Evolutionary conservation across 352 stramenopile species (phyloP).

Genomic region (Globisporangium okanoganense): DNA sequence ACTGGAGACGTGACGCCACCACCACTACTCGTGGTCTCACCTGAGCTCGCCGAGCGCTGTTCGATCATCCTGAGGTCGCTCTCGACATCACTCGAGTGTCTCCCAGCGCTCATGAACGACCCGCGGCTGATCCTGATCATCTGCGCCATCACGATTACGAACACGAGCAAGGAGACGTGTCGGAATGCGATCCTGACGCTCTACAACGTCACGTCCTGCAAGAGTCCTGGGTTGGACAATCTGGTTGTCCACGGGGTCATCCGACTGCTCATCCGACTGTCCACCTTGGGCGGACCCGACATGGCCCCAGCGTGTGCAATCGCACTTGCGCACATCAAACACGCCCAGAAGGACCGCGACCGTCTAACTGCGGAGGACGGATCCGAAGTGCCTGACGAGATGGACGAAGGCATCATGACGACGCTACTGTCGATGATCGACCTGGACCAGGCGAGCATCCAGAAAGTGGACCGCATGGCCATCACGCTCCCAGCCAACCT

Average conservation of each 20-base stretch:
- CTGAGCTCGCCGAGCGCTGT: slow-evolving; percentile 48
- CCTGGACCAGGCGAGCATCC: slow-evolving; percentile 56
- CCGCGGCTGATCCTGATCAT: slow-evolving; percentile 50
- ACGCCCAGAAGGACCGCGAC: slow-evolving; percentile 54
- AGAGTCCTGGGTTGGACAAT: slow-evolving; percentile 37
- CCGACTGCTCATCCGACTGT: slow-evolving; percentile 59
- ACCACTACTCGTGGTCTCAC: background rate
- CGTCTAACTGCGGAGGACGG: slow-evolving; percentile 17
- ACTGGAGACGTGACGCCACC: background rate
- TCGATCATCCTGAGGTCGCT: slow-evolving; percentile 68
- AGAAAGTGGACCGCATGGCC: slow-evolving; percentile 65
- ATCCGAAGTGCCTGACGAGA: slow-evolving; percentile 38
- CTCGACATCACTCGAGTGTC: slow-evolving; percentile 44
- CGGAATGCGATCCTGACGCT: slow-evolving; percentile 65
- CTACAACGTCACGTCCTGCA: slow-evolving; percentile 69
- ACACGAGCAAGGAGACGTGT: slow-evolving; percentile 34
- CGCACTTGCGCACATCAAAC: slow-evolving; percentile 73
- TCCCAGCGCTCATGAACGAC: slow-evolving; percentile 49
- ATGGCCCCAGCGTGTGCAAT: slow-evolving; percentile 68
- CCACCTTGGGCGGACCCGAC: slow-evolving; percentile 38
- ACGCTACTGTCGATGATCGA: slow-evolving; percentile 81
- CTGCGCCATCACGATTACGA: slow-evolving; percentile 28
- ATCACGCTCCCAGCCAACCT: slow-evolving; percentile 43
- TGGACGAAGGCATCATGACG: slow-evolving; percentile 65
- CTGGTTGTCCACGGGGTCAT: slow-evolving; percentile 53